Evolutionary conservation across 2,329 filamentous ascomycete species (phyloP), one percentile per base, ranked within the genome.

Genomic region (Xylaria sp.): DNA sequence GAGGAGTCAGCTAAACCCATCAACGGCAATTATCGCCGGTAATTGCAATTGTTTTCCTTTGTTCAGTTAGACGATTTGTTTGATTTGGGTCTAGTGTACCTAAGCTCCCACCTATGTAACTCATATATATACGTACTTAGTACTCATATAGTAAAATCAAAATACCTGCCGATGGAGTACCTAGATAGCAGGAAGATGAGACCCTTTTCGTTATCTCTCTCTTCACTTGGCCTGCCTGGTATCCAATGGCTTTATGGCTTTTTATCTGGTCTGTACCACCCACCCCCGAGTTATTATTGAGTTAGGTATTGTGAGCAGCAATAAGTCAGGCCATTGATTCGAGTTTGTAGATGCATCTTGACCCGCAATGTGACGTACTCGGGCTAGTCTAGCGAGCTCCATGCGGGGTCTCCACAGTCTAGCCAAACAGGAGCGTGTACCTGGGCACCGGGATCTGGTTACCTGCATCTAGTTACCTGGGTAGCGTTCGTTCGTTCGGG

Each of bases 401-500:
- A 55, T 55, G 50, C 32, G 50, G 50, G 30, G 50, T 55, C 50
- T 23, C 30, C 30, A 34, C 50, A n/a, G 10, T 23, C 50, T 55
- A 55, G 23, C 30, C 30, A 55, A 6, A 20, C 20, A 32, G 30
- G 34, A 23, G 30, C 13, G n/a, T 32, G 4, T 52, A 23, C 48
- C 23, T 2, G 34, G 34, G 7, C 39, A n/a, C n/a, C n/a, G n/a
- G n/a, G n/a, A n/a, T n/a, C n/a, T n/a, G n/a, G n/a, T n/a, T n/a
- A n/a, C n/a, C n/a, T n/a, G n/a, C n/a, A n/a, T n/a, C n/a, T n/a
- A n/a, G n/a, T n/a, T n/a, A n/a, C n/a, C n/a, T n/a, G n/a, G n/a
- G n/a, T n/a, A n/a, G n/a, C n/a, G n/a, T n/a, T n/a, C n/a, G n/a
- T n/a, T n/a, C n/a, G n/a, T n/a, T n/a, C 13, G 4, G 20, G 25